These are phyloP conservation scores for Knufia fluminis DNA, from an alignment of 2,329 filamentous ascomycete species.

Conservation along the genomic window DNA sequence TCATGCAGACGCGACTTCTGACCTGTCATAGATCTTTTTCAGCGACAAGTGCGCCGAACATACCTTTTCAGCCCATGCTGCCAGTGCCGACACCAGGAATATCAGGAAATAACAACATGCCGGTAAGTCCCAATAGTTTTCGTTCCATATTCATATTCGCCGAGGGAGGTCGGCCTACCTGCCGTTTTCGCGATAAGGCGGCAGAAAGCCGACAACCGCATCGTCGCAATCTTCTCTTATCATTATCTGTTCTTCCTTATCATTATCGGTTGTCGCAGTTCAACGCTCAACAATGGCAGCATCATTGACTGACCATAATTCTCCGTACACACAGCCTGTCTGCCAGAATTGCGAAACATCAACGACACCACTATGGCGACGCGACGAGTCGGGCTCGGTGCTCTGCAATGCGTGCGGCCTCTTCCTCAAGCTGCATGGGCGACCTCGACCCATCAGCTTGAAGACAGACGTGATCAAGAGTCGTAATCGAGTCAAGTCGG, in stretches of 20 bases:
- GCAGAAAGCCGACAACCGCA: not conserved
- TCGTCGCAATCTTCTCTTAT: not conserved
- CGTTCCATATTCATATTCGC: too few relatives aligned
- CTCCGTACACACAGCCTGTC: slow-evolving; percentile 70
- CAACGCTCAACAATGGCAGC: slow-evolving; percentile 31
- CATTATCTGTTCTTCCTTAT: slow-evolving; percentile 6
- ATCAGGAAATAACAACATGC: slow-evolving; percentile 27
- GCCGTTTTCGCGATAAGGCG: slow-evolving; percentile 1
- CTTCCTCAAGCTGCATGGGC: slow-evolving; percentile 92
- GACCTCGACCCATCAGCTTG: slow-evolving; percentile 83
- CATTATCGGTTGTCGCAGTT: slow-evolving; percentile 3
- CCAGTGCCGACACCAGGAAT: slow-evolving; percentile 22
- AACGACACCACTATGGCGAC: slow-evolving; percentile 91
- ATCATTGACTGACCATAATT: slow-evolving; percentile 39
- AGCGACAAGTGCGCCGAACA: slow-evolving; percentile 52
- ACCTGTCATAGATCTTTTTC: slow-evolving; percentile 39
- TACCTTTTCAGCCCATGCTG: slow-evolving; percentile 26
- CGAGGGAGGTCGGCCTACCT: not conserved
- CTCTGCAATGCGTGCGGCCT: slow-evolving; percentile 98
- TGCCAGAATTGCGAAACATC: slow-evolving; percentile 96
- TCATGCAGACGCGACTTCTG: not conserved
- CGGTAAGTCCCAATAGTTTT: slow-evolving; percentile 29
- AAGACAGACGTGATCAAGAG: slow-evolving; percentile 99
- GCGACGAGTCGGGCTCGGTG: slow-evolving; percentile 90
- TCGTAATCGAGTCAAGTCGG: slow-evolving; percentile 92